These are phyloP conservation scores for Parafenestella ontariensis DNA, from an alignment of 2,329 filamentous ascomycete species.

Conservation along the genomic window DNA sequence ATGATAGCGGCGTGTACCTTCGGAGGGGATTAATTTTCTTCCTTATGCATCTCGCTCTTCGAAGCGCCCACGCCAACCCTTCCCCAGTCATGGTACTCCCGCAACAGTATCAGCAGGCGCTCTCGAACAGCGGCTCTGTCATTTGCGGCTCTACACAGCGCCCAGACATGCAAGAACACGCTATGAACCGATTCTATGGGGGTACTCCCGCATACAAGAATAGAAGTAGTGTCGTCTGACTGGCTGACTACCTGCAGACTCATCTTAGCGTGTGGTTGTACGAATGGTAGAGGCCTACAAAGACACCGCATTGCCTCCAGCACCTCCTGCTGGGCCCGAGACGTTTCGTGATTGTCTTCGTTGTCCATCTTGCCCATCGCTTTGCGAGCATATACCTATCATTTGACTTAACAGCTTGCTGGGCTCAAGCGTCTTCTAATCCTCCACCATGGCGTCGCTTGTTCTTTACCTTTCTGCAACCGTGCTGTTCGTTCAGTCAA, in stretches of 20 bases:
- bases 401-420: slow-evolving; percentile 31
- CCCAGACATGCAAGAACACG: slow-evolving; percentile 25
- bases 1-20: slow-evolving; percentile 15
- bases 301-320: slow-evolving; percentile 37
- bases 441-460: slow-evolving; percentile 37
- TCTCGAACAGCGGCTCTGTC: slow-evolving; percentile 21
- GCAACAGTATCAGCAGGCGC: slow-evolving; percentile 42
- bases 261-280: slow-evolving; percentile 33
- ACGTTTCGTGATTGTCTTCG: slow-evolving; percentile 26
- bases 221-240: slow-evolving; percentile 33
- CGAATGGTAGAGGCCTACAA: slow-evolving; percentile 39
- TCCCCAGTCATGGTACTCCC: slow-evolving; percentile 22
- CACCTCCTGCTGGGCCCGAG: slow-evolving; percentile 27
- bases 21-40: slow-evolving; percentile 33
- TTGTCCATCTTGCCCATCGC: slow-evolving; percentile 18
- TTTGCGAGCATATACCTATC: slow-evolving; percentile 11
- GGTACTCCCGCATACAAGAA: slow-evolving; percentile 32
- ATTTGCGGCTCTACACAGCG: slow-evolving; percentile 33
- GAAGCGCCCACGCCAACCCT: slow-evolving; percentile 39
- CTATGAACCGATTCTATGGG: slow-evolving; percentile 24
- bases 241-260: slow-evolving; percentile 29
- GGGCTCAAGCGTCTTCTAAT: slow-evolving; percentile 33
- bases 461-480: slow-evolving; percentile 35
- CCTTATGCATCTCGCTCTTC: slow-evolving; percentile 20
- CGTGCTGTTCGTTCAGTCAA: slow-evolving; percentile 47